Evolutionary conservation across 139 green algal species (phyloP), one percentile per base, ranked within the genome.

Genomic region (Auxenochlorella pyrenoidosa): DNA sequence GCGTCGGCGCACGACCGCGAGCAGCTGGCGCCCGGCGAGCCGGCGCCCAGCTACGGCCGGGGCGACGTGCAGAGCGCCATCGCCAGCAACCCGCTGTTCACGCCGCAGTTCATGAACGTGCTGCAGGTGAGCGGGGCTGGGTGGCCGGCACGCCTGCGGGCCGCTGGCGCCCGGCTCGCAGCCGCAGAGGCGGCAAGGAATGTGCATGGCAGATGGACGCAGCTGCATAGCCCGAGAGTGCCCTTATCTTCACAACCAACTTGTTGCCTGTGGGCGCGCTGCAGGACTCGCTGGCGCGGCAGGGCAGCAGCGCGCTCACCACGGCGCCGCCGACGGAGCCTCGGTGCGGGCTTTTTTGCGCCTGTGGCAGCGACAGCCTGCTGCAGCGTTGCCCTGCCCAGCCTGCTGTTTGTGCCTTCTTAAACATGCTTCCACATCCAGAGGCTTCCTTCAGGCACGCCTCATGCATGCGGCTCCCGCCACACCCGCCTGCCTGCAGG

Each of bases 271-370:
- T 47, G 34, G 16, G 59, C 36, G 60, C 59, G 59, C 79, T 75
- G 47, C 83, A 82, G 34, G 30, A 60, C 40, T 83, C 71, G 40
- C 58, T 91, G 34, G 88, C 88, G 5, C 75, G 88, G 30, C 82
- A 91, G 77, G 88, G 88, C 10, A 30, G 36, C 16, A 68, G 89
- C 21, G 47, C 88, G 12, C 65, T 91, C 34, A 89, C 76, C 38
- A 77, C 0, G 0, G 60, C 73, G 60, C 72, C 58, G 41, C 84
- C 84, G 15, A 30, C 38, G 38, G 83, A 82, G 19, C 71, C 71
- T 1, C 72, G 83, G 83, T 87, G 58, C 26, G 80, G 34, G 26
- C 68, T 13, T 36, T 75, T 12, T 6, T 16, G 16, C 72, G n/a
- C 10, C 16, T 32, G 72, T 21, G 16, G 38, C 2, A n/a, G 38